Evolutionary conservation across 345 rosid genomes (phyloP), one percentile per base, ranked within the genome.

Genomic region (Citrus trifoliata): DNA sequence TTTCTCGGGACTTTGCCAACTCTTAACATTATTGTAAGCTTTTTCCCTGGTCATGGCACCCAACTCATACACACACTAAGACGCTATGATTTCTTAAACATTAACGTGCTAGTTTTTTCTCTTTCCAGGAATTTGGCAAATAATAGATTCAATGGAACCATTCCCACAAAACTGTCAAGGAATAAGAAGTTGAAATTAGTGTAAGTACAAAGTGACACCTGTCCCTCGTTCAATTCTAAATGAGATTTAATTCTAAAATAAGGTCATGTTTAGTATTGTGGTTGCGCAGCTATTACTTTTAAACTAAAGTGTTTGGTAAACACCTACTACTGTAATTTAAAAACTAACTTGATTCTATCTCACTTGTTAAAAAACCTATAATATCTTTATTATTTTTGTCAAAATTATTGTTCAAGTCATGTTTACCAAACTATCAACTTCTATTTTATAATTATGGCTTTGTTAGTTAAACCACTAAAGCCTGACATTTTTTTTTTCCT

Each of bases 121-220:
- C 28, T 62, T 27, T 28, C 3, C 40, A 83, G 66, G 83, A 86
- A 70, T 82, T 73, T 82, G 80, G 88, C 85, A 1, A 53, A 75
- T 62, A 83, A 81, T 66, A 8, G 13, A 42, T 82, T 80, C 80
- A 71, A 46, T 10, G 83, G 78, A 71, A 13, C 77, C 12, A 55
- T 85, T 12, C 83, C 82, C 21, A 24, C 53, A 18, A 79, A 79
- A 30, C 16, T 81, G 70, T 67, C 83, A 59, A 25, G 1, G 16
- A 75, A 81, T 38, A 76, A 63, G 24, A 80, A 77, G 58, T 56
- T 78, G 80, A 78, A 70, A 66, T 51, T 80, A 63, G 81, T 6
- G 60, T 70, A 64, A 58, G 67, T 80, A 46, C 51, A 13, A 46
- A 12, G 16, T 12, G 18, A 46, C 14, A 13, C 18, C 4, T 40